Percentiles rank a stretch among this genome's conserved stretches.
Conservation (phyloP, 2,329 filamentous ascomycete species). For the Aspergillus eucalypticola region DNA sequence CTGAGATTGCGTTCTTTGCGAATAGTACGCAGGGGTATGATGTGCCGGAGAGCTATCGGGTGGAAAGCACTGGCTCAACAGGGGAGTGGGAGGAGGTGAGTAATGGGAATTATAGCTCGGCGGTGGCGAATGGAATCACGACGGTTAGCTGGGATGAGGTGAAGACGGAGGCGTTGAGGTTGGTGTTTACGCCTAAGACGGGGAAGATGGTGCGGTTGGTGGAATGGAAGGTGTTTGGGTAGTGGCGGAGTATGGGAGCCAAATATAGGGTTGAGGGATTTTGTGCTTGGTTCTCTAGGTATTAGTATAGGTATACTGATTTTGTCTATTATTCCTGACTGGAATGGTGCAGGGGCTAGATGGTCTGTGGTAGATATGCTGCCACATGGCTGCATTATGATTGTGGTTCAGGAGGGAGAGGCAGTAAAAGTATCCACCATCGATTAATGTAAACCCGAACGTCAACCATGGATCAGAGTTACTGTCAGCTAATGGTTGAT, state of each 20-base stretch:
- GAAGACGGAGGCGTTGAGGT: constrained; percentile 7
- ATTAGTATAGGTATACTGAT: no score
- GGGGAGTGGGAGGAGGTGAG: constrained; percentile 18
- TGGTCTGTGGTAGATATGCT: no score
- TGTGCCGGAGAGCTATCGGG: constrained; percentile 14
- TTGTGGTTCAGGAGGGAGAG: no score
- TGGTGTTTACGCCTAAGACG: constrained; percentile 16
- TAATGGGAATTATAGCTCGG: constrained; percentile 6
- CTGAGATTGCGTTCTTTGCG: constrained; percentile 23
- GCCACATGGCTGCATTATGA: no score
- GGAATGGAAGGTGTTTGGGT: constrained; percentile 20
- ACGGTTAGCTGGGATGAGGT: constrained; percentile 16
- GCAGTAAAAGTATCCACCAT: no score
- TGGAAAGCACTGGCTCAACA: constrained; percentile 6
- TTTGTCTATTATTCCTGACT: no score
- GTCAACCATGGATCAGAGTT: no score
- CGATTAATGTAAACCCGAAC: no score
- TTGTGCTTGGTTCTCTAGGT: no score
- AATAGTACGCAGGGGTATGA: constrained; percentile 17
- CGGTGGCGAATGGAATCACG: constrained; percentile 22
- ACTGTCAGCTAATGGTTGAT: no score
- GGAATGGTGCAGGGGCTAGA: no score
- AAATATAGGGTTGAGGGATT: not conserved
- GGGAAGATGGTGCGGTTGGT: constrained; percentile 19
- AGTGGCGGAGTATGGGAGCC: not conserved